phyloP scores from a whole-genome alignment of 495 filamentous ascomycete genomes.

The Penicillium daleae region DNA sequence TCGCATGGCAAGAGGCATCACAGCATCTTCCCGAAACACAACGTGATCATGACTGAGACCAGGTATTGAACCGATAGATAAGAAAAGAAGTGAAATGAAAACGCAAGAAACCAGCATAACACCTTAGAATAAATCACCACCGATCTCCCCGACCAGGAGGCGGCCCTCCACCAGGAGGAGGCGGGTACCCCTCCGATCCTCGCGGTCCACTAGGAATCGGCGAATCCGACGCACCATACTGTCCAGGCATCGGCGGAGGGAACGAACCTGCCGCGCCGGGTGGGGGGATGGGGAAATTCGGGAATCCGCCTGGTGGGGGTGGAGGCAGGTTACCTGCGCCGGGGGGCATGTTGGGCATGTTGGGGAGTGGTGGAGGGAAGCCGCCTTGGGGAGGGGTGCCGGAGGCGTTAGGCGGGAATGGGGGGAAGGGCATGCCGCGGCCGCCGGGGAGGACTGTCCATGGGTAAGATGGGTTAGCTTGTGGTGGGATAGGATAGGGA shows the following conservation, averaged over 20 bases:
- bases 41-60: slow-evolving; percentile 16
- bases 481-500: background rate
- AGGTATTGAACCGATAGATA: slow-evolving; percentile 13
- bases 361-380: slow-evolving; percentile 17
- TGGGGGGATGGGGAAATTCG: slow-evolving; percentile 52
- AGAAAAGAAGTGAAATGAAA: slow-evolving; percentile 14
- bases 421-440: slow-evolving; percentile 69
- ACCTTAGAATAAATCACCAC: slow-evolving; percentile 25
- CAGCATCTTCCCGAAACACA: background rate
- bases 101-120: slow-evolving; percentile 8
- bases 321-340: slow-evolving; percentile 63
- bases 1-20: background rate
- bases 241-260: slow-evolving; percentile 30
- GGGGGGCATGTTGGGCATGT: slow-evolving; percentile 44
- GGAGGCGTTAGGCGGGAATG: slow-evolving; percentile 44
- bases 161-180: slow-evolving; percentile 29
- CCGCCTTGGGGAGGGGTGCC: slow-evolving; percentile 39
- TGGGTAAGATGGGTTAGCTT: slow-evolving; percentile 22
- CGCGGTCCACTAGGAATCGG: slow-evolving; percentile 36
- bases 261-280: slow-evolving; percentile 40
- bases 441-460: slow-evolving; percentile 59
- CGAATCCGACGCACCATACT: slow-evolving; percentile 27
- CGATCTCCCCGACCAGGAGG: slow-evolving; percentile 29
- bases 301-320: slow-evolving; percentile 60
- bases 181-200: slow-evolving; percentile 37